Evolutionary conservation across 768 basidiomycete genomes (phyloP).

Genomic region (Hydnum rufescens): DNA sequence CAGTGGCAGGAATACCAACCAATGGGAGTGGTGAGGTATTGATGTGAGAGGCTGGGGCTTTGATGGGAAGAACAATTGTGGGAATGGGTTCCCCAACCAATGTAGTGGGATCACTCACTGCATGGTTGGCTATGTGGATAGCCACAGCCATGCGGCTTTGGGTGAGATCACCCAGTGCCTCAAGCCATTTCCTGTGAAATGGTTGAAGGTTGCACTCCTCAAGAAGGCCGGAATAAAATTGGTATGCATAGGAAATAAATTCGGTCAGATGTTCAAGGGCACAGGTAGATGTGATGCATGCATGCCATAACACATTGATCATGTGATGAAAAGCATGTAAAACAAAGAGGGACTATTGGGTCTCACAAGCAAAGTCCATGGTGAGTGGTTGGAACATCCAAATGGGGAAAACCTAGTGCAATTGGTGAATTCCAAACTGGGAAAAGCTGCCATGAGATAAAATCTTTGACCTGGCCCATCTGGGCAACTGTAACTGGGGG

Average conservation of each 20-base stretch:
- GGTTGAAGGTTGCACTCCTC: slow-evolving; percentile 53
- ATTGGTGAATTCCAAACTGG: no score
- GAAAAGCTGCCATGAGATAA: no score
- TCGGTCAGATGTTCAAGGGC: slow-evolving; percentile 86
- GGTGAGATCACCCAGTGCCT: slow-evolving; percentile 89
- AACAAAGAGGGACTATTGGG: no score
- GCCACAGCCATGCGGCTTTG: slow-evolving; percentile 92
- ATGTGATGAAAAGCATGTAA: slow-evolving; percentile 82
- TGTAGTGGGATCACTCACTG: slow-evolving; percentile 34
- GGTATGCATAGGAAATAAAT: slow-evolving; percentile 88
- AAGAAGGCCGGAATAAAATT: slow-evolving; percentile 74
- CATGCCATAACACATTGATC: slow-evolving; percentile 74
- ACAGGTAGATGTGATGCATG: slow-evolving; percentile 44
- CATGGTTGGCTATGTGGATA: slow-evolving; percentile 24
- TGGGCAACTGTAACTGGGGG: no score
- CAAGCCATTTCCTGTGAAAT: slow-evolving; percentile 79
- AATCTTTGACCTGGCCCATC: no score
- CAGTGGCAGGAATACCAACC: slow-evolving; percentile 61
- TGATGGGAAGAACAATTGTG: slow-evolving; percentile 15
- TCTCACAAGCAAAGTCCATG: no score
- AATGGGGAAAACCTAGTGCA: no score
- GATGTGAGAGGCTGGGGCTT: slow-evolving; percentile 29
- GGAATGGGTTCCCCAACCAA: background rate
- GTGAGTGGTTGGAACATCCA: no score
- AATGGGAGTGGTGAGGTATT: slow-evolving; percentile 51